phyloP scores from a whole-genome alignment of 768 basidiomycete genomes.

The Calvatia gigantea region DNA sequence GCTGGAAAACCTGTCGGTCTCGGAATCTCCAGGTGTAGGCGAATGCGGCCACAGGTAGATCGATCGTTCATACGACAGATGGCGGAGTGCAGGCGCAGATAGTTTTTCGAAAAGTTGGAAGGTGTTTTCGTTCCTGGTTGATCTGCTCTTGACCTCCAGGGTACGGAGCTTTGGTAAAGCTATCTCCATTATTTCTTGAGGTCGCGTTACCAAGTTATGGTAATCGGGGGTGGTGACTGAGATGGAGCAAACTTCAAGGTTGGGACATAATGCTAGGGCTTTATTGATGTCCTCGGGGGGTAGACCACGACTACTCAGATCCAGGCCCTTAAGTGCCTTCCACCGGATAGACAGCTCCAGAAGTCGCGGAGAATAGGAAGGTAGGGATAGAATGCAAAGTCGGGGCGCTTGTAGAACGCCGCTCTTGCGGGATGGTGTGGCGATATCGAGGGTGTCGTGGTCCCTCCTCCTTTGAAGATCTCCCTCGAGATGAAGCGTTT shows the following conservation, averaged over 20 bases:
- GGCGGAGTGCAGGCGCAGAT: neutral
- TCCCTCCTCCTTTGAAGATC: neutral
- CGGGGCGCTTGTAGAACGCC: conserved; percentile 1
- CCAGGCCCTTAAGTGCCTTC: neutral
- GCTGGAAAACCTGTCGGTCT: neutral
- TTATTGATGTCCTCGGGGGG: neutral
- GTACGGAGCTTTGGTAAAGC: neutral
- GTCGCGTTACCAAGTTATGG: neutral
- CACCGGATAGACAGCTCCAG: neutral
- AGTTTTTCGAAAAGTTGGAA: neutral
- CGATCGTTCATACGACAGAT: conserved; percentile 3
- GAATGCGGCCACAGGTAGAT: neutral
- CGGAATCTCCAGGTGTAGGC: neutral
- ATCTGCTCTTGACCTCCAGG: neutral
- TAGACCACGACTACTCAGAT: neutral
- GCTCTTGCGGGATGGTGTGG: neutral
- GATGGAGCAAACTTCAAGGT: conserved; percentile 3
- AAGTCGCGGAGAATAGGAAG: neutral
- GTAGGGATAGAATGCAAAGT: neutral
- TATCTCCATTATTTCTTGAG: neutral
- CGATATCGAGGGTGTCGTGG: neutral
- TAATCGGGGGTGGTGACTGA: neutral
- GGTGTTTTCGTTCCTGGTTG: neutral
- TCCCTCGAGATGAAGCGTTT: neutral
- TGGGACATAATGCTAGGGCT: neutral